These are phyloP conservation scores for Sanghuangporus baumii DNA, from an alignment of 1,284 basidiomycete species.

Conservation along the genomic window DNA sequence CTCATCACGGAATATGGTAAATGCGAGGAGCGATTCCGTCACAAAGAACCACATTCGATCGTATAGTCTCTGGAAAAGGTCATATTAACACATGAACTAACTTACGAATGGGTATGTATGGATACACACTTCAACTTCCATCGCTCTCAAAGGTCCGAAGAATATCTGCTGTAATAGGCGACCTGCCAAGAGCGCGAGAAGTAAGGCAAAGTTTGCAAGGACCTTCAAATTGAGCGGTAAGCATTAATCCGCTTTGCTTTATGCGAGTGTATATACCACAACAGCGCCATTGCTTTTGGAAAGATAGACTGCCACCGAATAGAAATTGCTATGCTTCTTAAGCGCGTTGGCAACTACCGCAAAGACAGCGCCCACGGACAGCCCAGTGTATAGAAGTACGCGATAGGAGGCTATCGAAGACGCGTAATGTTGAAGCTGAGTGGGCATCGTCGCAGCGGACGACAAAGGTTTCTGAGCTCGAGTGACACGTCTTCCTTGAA, in stretches of 20 bases:
- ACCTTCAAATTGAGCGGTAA: slow-evolving; percentile 45
- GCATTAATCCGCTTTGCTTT: not conserved
- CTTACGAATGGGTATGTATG: slow-evolving; percentile 4
- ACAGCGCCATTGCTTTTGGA: slow-evolving; percentile 87
- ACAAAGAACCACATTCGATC: slow-evolving; percentile 97
- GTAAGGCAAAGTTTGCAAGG: slow-evolving; percentile 88
- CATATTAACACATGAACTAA: not conserved
- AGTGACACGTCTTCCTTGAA: not conserved
- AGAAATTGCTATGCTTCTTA: slow-evolving; percentile 87
- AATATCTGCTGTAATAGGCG: slow-evolving; percentile 82
- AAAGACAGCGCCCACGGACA: slow-evolving; percentile 68
- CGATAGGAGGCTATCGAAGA: slow-evolving; percentile 54
- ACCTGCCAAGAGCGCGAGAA: slow-evolving; percentile 72
- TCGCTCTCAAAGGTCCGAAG: slow-evolving; percentile 84
- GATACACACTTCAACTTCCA: slow-evolving; percentile 82
- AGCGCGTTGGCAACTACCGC: slow-evolving; percentile 76
- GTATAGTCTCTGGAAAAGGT: slow-evolving; percentile 69
- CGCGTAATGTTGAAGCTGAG: slow-evolving; percentile 37
- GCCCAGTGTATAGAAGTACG: slow-evolving; percentile 60
- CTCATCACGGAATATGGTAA: slow-evolving; percentile 95
- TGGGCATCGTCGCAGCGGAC: slow-evolving; percentile 3
- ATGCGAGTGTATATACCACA: slow-evolving; percentile 50
- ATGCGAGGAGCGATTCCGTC: slow-evolving; percentile 91
- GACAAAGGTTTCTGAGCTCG: not conserved
- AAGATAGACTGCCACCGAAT: slow-evolving; percentile 88